Evolutionary conservation across 768 basidiomycete genomes (phyloP).

Genomic region (Suillus lakei): DNA sequence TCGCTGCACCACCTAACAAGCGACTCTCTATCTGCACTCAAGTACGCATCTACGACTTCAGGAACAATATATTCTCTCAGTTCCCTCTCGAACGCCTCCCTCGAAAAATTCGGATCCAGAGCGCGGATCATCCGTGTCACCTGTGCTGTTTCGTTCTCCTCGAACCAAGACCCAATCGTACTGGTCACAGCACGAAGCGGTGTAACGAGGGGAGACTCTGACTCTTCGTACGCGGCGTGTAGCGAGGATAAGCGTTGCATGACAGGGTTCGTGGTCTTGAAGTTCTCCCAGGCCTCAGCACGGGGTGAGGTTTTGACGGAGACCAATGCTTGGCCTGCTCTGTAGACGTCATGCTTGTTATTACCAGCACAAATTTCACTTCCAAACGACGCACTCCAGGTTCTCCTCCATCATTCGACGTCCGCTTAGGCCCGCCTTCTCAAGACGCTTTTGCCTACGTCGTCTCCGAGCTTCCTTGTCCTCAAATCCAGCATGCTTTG

Average conservation of each 20-base stretch:
- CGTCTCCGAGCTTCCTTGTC: constrained; percentile 89
- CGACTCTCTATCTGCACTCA: constrained; percentile 86
- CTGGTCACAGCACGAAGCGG: constrained; percentile 83
- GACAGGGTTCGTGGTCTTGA: constrained; percentile 83
- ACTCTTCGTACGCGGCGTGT: constrained; percentile 83
- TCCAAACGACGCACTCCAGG: constrained; percentile 66
- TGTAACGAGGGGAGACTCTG: constrained; percentile 87
- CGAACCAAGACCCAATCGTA: constrained; percentile 88
- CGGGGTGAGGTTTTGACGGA: constrained; percentile 82
- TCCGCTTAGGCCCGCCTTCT: constrained; percentile 75
- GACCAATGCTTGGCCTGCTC: constrained; percentile 86
- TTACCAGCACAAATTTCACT: constrained; percentile 8
- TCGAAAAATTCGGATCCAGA: constrained; percentile 87
- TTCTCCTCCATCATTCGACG: constrained; percentile 65
- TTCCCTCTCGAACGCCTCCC: constrained; percentile 88
- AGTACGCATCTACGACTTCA: constrained; percentile 95
- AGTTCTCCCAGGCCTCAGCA: constrained; percentile 78
- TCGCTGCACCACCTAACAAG: constrained; percentile 93
- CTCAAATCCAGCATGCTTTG: constrained; percentile 95
- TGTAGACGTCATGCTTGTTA: constrained; percentile 32
- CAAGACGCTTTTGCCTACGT: constrained; percentile 78
- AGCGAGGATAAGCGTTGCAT: constrained; percentile 61
- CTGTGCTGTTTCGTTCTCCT: constrained; percentile 98
- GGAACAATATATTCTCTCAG: constrained; percentile 96
- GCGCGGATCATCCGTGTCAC: constrained; percentile 85